A percentile compares a stretch with the other conserved stretches of the same genome.
Evolutionary conservation across 768 basidiomycete genomes (phyloP).

Genomic region (Leccinum subgranulosum): DNA sequence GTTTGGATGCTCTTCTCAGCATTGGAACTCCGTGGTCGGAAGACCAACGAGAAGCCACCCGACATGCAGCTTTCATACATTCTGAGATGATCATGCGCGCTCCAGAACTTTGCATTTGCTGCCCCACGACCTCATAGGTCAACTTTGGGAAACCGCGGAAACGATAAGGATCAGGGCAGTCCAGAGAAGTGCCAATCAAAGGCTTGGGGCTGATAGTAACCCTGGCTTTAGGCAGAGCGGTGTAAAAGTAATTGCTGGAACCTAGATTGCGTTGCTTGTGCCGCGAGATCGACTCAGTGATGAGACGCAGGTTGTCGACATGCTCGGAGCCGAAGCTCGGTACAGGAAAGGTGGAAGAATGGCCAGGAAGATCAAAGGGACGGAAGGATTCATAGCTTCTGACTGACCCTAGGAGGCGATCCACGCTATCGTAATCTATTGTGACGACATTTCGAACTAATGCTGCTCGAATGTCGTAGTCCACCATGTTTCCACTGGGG

Average conservation of each 20-base stretch:
- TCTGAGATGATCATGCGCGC: constrained; percentile 66
- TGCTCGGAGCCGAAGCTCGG: constrained; percentile 16
- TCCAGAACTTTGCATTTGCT: constrained; percentile 32
- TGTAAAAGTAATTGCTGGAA: constrained; percentile 24
- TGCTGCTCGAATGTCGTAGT: constrained; percentile 68
- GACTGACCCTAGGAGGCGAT: constrained; percentile 42
- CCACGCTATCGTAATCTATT: constrained; percentile 67
- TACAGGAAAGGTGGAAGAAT: neutral
- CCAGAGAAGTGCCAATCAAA: constrained; percentile 29
- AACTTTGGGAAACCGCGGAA: constrained; percentile 51
- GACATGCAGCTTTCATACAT: constrained; percentile 77
- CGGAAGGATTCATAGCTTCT: constrained; percentile 8
- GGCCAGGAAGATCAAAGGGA: constrained; percentile 19
- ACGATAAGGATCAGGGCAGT: constrained; percentile 28
- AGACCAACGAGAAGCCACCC: constrained; percentile 71
- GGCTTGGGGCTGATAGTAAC: constrained; percentile 32
- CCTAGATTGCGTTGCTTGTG: constrained; percentile 23
- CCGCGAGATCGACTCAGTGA: constrained; percentile 28
- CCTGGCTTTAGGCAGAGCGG: constrained; percentile 21
- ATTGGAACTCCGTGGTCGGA: constrained; percentile 56
- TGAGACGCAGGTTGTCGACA: constrained; percentile 28
- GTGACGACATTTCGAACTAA: constrained; percentile 65
- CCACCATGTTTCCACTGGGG: constrained; percentile 58
- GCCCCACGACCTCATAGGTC: constrained; percentile 40
- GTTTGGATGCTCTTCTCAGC: constrained; percentile 51